Evolutionary conservation across 495 filamentous ascomycete species (phyloP).

Genomic region (Opeltia flavorubescens): DNA sequence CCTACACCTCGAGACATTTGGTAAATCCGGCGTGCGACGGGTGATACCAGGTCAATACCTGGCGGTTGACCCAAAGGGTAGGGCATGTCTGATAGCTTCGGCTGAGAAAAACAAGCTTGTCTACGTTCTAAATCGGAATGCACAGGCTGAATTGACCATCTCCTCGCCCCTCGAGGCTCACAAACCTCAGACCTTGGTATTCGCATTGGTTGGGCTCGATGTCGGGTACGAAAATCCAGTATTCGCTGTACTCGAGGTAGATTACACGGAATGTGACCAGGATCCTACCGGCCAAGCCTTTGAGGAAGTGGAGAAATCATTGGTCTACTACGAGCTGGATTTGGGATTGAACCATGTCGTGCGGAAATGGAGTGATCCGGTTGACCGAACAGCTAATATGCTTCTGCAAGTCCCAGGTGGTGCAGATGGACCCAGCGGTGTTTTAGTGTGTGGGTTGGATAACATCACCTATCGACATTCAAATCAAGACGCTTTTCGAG

Average conservation of each 20-base stretch:
- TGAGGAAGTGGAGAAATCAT: conserved; percentile 67
- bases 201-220: conserved; percentile 74
- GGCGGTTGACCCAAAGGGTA: conserved; percentile 84
- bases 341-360: conserved; percentile 95
- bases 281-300: conserved; percentile 77
- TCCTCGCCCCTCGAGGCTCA: conserved; percentile 97
- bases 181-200: conserved; percentile 83
- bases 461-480: conserved; percentile 90
- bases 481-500: conserved; percentile 76
- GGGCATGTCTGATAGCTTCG: conserved; percentile 85
- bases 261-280: conserved; percentile 83
- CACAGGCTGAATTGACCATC: conserved; percentile 86
- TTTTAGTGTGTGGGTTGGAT: conserved; percentile 87
- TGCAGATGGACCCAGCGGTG: conserved; percentile 83
- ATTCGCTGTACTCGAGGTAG: conserved; percentile 86
- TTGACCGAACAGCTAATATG: conserved; percentile 78
- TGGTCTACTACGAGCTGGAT: conserved; percentile 96
- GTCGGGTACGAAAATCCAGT: conserved; percentile 95
- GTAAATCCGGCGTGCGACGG: conserved; percentile 88
- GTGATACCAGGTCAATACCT: conserved; percentile 93
- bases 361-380: conserved; percentile 84
- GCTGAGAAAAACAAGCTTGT: conserved; percentile 99
- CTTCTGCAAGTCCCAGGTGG: conserved; percentile 95
- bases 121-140: conserved; percentile 92
- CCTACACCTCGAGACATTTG: conserved; percentile 91